Conservation (phyloP, 78 protist genomes). For the Tieghemostelium lacteum region DNA sequence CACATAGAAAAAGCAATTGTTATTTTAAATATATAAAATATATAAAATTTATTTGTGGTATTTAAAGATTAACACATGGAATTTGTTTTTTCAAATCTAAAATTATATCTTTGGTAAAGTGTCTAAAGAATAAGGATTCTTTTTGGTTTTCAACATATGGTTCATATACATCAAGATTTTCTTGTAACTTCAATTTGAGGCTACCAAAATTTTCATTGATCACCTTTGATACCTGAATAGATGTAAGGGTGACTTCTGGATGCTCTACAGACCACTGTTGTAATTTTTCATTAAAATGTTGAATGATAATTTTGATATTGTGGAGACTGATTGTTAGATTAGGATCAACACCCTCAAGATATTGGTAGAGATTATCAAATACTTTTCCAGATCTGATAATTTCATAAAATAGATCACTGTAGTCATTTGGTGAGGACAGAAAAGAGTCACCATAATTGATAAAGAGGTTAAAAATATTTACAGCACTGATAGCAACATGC, state of each 20-base stretch:
- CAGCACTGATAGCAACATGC: slow-evolving; percentile 52
- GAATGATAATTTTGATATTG: slow-evolving; percentile 44
- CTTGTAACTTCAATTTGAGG: slow-evolving; percentile 41
- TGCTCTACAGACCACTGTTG: slow-evolving; percentile 38
- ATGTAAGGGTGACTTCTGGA: slow-evolving; percentile 25
- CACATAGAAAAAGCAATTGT: no score
- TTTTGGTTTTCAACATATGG: slow-evolving; percentile 66
- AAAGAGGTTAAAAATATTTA: slow-evolving; percentile 59
- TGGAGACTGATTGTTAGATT: slow-evolving; percentile 6
- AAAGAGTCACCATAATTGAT: slow-evolving; percentile 75
- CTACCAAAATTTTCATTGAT: slow-evolving; percentile 67
- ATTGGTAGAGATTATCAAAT: not conserved
- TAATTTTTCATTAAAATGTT: slow-evolving; percentile 28
- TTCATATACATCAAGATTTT: slow-evolving; percentile 46
- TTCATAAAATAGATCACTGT: slow-evolving; percentile 69
- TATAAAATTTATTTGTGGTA: no score
- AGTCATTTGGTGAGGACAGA: slow-evolving; percentile 72
- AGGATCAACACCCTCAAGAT: not conserved
- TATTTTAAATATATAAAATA: no score
- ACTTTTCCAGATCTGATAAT: slow-evolving; percentile 43
- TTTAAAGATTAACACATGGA: no score
- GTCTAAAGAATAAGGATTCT: slow-evolving; percentile 44
- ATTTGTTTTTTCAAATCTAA: no score
- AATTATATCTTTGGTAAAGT: slow-evolving; percentile 18
- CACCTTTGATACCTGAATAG: slow-evolving; percentile 27